Percentiles rank a stretch among this genome's conserved stretches.
Conservation (phyloP, 306 rosid genomes). For the Pyrus pyrifolia region DNA sequence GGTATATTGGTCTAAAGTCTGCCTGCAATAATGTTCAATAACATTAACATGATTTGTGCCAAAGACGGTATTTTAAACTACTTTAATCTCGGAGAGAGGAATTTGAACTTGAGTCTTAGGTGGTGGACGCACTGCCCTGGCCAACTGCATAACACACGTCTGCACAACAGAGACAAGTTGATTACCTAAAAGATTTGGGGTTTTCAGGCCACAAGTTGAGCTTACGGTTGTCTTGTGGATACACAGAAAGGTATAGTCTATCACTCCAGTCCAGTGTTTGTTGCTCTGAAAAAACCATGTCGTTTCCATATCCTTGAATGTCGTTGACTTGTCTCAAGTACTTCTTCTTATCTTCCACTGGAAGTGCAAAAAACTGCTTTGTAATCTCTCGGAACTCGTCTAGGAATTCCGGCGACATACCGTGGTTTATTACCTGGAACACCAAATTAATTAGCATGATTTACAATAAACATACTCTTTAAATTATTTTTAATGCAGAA, state of each 20-base stretch:
- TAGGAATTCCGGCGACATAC: conserved; percentile 42
- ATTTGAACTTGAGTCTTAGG: too few relatives aligned
- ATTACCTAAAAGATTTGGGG: conserved; percentile 44
- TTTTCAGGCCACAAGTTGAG: conserved; percentile 47
- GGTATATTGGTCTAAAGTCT: conserved; percentile 32
- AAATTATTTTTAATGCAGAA: too few relatives aligned
- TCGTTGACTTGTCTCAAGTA: conserved; percentile 22
- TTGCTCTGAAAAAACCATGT: conserved; percentile 21
- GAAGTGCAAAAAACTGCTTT: conserved; percentile 46
- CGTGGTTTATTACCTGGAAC: conserved; percentile 59
- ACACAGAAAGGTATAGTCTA: conserved; percentile 33
- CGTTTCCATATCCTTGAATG: conserved; percentile 57
- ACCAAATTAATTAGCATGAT: background rate
- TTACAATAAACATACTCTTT: too few relatives aligned
- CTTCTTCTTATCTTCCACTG: conserved; percentile 44
- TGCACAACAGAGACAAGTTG: background rate
- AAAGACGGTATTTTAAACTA: too few relatives aligned
- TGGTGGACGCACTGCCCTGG: too few relatives aligned
- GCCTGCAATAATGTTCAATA: conserved; percentile 28
- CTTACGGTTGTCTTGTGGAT: conserved; percentile 39
- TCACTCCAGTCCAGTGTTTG: conserved; percentile 58
- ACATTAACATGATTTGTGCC: too few relatives aligned
- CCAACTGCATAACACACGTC: background rate
- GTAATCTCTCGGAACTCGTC: conserved; percentile 35
- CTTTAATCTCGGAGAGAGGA: too few relatives aligned